These are phyloP conservation scores for Luvunga scandens DNA, from an alignment of 345 rosid species.

Conservation along the genomic window DNA sequence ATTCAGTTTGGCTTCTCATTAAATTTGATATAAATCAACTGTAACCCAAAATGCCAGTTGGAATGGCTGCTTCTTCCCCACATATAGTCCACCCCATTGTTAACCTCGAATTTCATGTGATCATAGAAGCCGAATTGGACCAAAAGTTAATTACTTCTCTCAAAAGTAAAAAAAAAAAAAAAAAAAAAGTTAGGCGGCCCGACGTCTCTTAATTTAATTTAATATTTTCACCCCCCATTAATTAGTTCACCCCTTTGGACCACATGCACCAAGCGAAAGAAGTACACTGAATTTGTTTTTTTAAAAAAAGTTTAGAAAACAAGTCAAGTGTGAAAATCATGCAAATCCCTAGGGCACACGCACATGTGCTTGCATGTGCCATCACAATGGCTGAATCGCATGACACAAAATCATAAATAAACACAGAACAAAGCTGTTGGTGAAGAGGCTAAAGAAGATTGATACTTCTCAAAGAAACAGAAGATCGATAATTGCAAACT, in stretches of 20 bases:
- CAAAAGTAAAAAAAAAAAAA: not conserved
- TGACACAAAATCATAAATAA: not conserved
- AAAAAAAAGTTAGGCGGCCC: not conserved
- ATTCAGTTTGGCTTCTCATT: not conserved
- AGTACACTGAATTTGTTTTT: not conserved
- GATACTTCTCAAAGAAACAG: not conserved
- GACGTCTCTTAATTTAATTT: not conserved
- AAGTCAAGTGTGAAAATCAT: not conserved
- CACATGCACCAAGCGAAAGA: not conserved
- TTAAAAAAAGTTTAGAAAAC: not conserved
- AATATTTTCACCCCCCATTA: not conserved
- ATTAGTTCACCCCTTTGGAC: not conserved
- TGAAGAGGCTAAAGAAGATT: not conserved
- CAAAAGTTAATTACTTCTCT: not conserved
- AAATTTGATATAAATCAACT: not conserved
- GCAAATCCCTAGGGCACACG: not conserved
- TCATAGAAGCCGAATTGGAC: not conserved
- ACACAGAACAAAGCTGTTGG: not conserved
- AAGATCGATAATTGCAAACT: not conserved
- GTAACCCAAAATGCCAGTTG: not conserved
- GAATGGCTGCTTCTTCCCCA: not conserved
- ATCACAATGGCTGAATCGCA: not conserved
- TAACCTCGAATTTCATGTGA: not conserved
- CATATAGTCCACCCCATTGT: not conserved
- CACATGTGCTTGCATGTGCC: conserved; percentile 8